Conservation (phyloP, 305 asterid species). For the Galium porrigens region DNA sequence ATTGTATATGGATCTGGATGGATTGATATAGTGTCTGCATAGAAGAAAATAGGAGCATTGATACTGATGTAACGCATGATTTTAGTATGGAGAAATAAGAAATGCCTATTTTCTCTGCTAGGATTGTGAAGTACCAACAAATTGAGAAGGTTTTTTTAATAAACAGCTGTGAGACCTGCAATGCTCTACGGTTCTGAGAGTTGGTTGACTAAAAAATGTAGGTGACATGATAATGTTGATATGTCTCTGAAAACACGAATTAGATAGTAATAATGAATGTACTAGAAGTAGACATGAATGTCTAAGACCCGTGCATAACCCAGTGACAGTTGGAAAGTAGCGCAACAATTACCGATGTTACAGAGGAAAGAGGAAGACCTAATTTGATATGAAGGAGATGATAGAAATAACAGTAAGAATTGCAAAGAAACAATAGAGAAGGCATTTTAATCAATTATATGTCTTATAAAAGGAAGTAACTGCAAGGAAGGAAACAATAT, state of each 20-base stretch:
- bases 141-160: not conserved
- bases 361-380: not conserved
- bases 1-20: not conserved
- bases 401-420: not conserved
- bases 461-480: not conserved
- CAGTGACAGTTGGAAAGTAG: not conserved
- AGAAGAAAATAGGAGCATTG: not conserved
- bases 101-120: not conserved
- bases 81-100: not conserved
- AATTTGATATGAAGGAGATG: too few relatives aligned
- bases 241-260: not conserved
- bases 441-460: not conserved
- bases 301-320: not conserved
- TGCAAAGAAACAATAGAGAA: not conserved
- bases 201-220: not conserved
- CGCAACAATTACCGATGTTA: not conserved
- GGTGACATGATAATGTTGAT: not conserved
- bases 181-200: not conserved
- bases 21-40: not conserved
- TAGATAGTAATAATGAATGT: not conserved
- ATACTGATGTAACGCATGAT: not conserved
- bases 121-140: not conserved
- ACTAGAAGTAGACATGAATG: not conserved
- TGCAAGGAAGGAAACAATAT: not conserved
- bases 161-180: not conserved